Base-by-base conservation (phyloP, 2,329 filamentous ascomycete species). In the Alternaria arborescens region DNA sequence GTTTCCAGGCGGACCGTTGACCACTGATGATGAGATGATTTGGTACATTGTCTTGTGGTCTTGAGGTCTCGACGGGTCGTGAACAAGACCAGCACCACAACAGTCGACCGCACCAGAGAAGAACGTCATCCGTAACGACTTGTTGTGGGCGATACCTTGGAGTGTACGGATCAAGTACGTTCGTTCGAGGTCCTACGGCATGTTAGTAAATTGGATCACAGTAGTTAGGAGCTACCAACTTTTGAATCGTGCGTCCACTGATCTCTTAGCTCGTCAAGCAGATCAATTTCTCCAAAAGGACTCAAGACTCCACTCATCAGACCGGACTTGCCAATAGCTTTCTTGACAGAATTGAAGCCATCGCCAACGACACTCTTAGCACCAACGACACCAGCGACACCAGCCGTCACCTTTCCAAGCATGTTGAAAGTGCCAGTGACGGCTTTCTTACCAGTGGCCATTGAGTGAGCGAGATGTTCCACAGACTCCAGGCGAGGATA, bases 21-120 rank as follows among this genome's bases (percentile, higher is more conserved):
- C 94, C 62, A 99, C 92, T 7, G 93, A 89, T 3, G 93, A 94
- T 2, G 94, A 90, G 77, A 98, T 97, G 77, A 99, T 87, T 79
- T 99, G 95, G 82, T 98, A 99, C 94, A 99, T 99, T 28, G 95
- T 97, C 82, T 98, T 99, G 85, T 98, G 93, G 79, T 98, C 93
- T 40, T 88, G 89, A 0, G 94, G 94, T 77, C 95, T 92, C 20
- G 91, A 87, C 0, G 95, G 95, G 79, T 99, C 95, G 79, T 99
- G 95, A 2, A 99, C 89, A 11, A 99, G 86, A 60, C 95, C 95
- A 22, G 95, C 95, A 66, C 95, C 95, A 67, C 92, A 94, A 71
- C 89, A 91, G 78, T 94, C 95, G 77, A 98, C 94, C 73, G 91
- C 91, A 74, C 95, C 95, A 16, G 93, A 97, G 65, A 99, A 82